phyloP scores from a whole-genome alignment of 164 flowering plant species.

The Magnolia sinica region DNA sequence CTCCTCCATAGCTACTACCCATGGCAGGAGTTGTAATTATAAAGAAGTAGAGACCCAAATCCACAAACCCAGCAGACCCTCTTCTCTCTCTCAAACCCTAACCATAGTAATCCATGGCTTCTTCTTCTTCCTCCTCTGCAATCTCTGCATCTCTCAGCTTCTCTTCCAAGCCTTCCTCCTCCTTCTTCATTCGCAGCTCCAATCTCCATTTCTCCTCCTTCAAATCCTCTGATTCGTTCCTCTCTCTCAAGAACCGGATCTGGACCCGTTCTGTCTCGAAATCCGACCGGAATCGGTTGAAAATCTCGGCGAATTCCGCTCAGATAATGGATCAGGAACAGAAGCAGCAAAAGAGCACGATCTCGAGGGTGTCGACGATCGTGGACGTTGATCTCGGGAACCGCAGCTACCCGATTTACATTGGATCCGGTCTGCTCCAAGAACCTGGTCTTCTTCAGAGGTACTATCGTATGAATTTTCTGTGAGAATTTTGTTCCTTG shows the following conservation, averaged over 20 bases:
- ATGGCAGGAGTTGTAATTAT: not conserved
- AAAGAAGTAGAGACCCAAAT: not conserved
- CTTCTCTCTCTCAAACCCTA: not conserved
- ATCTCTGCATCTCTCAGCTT: slow-evolving; percentile 3
- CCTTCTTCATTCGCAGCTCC: slow-evolving; percentile 11
- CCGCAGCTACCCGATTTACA: slow-evolving; percentile 94
- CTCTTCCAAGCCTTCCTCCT: slow-evolving; percentile 9
- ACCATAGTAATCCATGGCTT: slow-evolving; percentile 1
- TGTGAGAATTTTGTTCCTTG: not conserved
- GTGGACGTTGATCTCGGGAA: slow-evolving; percentile 90
- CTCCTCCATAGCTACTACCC: not conserved
- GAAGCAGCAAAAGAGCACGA: slow-evolving; percentile 20
- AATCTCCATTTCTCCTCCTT: slow-evolving; percentile 13
- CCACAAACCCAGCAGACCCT: not conserved
- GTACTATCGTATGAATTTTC: slow-evolving; percentile 26
- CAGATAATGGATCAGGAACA: slow-evolving; percentile 45
- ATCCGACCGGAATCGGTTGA: slow-evolving; percentile 11
- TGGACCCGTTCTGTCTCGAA: slow-evolving; percentile 3
- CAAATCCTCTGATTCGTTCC: slow-evolving; percentile 7
- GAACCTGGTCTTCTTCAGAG: slow-evolving; percentile 83
- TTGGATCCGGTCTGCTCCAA: slow-evolving; percentile 83
- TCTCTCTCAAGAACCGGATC: slow-evolving; percentile 10
- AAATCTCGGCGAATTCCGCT: slow-evolving; percentile 44
- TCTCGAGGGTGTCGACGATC: slow-evolving; percentile 40
- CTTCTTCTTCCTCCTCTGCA: slow-evolving; percentile 24